Evolutionary conservation across 1,284 basidiomycete genomes (phyloP).

Genomic region (Melampsora abietis-canadensis): DNA sequence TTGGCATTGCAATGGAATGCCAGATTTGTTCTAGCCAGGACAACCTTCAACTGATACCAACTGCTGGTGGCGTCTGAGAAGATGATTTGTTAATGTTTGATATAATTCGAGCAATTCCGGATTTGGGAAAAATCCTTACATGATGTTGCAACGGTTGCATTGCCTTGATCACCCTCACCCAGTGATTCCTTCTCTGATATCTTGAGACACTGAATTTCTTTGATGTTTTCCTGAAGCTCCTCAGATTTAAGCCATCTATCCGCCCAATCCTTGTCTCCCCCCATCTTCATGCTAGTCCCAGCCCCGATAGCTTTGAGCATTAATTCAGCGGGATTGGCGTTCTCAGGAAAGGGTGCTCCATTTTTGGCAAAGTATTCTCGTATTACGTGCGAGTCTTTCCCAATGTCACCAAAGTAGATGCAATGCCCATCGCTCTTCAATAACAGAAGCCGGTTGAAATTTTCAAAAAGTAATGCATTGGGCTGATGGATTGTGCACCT

Average conservation of each 20-base stretch:
- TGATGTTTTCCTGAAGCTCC: too few relatives aligned
- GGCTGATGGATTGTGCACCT: slow-evolving; percentile 66
- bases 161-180: too few relatives aligned
- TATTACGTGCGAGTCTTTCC: slow-evolving; percentile 57
- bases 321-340: slow-evolving; percentile 56
- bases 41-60: slow-evolving; percentile 73
- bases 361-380: slow-evolving; percentile 60
- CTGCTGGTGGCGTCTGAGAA: too few relatives aligned
- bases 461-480: slow-evolving; percentile 59
- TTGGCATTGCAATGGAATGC: slow-evolving; percentile 79
- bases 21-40: slow-evolving; percentile 68
- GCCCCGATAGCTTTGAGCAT: slow-evolving; percentile 67
- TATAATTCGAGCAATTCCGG: too few relatives aligned
- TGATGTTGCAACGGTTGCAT: too few relatives aligned
- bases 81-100: too few relatives aligned
- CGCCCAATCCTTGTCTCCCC: slow-evolving; percentile 68
- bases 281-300: slow-evolving; percentile 64
- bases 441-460: slow-evolving; percentile 63
- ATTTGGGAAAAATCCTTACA: too few relatives aligned
- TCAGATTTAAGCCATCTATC: slow-evolving; percentile 63
- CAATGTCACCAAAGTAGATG: slow-evolving; percentile 26
- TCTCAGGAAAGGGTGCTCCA: slow-evolving; percentile 57
- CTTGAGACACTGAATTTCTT: too few relatives aligned
- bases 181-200: too few relatives aligned
- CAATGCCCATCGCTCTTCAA: slow-evolving; percentile 56